A percentile compares a stretch with the other conserved stretches of the same genome.
Conservation (phyloP, 176 grass and related monocot species). For the Juncus effusus region DNA sequence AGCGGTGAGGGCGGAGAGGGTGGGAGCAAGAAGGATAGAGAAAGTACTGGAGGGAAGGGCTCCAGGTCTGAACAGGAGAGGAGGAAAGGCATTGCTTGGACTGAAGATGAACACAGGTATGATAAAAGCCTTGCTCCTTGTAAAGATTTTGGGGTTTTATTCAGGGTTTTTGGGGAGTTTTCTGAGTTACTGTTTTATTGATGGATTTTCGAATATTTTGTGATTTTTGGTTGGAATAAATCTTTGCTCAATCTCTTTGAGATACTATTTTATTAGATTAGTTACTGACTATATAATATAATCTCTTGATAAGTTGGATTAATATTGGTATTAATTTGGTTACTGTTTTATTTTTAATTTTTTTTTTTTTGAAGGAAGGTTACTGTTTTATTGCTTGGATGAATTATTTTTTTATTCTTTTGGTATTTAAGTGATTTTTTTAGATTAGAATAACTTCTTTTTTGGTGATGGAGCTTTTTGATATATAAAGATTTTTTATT, state of each 20-base stretch:
- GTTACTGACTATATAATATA: background rate
- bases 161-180: background rate
- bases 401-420: too few relatives aligned
- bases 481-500: too few relatives aligned
- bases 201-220: background rate
- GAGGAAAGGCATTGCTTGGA: conserved; percentile 93
- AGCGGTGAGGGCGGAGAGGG: conserved; percentile 26
- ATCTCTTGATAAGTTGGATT: too few relatives aligned
- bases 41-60: conserved; percentile 45
- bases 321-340: too few relatives aligned
- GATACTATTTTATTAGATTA: conserved; percentile 13
- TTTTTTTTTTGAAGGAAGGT: too few relatives aligned
- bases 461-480: background rate
- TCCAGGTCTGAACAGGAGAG: conserved; percentile 81
- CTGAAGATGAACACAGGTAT: conserved; percentile 96
- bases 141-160: conserved; percentile 6
- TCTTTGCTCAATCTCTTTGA: background rate
- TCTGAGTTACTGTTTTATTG: conserved; percentile 25
- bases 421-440: background rate
- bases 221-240: conserved; percentile 11
- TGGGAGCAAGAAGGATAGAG: conserved; percentile 37
- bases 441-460: background rate
- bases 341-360: too few relatives aligned
- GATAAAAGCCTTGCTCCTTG: background rate
- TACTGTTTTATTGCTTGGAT: too few relatives aligned